Evolutionary conservation across 2,329 filamentous ascomycete species (phyloP).

Genomic region (Penicillium glabrum): DNA sequence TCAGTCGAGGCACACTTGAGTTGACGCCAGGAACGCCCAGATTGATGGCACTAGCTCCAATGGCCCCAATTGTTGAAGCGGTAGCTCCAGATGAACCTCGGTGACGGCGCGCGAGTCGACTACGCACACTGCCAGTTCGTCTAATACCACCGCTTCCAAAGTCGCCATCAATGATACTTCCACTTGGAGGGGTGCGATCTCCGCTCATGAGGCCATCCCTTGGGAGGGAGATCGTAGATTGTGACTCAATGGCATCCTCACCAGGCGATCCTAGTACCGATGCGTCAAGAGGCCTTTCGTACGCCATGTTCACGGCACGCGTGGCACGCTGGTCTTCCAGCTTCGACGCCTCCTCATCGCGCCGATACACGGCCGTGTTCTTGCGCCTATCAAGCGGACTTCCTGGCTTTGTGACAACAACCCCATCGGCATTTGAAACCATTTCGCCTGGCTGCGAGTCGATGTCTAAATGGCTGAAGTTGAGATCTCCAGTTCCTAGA

Average conservation of each 20-base stretch:
- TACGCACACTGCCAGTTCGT: slow-evolving; percentile 67
- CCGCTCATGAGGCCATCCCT: slow-evolving; percentile 41
- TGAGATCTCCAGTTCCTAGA: slow-evolving; percentile 83
- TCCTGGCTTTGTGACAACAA: slow-evolving; percentile 38
- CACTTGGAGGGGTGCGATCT: slow-evolving; percentile 65
- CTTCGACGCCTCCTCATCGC: slow-evolving; percentile 56
- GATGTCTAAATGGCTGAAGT: slow-evolving; percentile 84
- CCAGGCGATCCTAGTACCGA: slow-evolving; percentile 39
- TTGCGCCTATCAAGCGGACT: slow-evolving; percentile 33
- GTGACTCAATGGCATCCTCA: slow-evolving; percentile 35
- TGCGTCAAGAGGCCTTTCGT: slow-evolving; percentile 45
- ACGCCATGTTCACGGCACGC: slow-evolving; percentile 62
- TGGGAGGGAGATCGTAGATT: slow-evolving; percentile 29
- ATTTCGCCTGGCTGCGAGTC: slow-evolving; percentile 35
- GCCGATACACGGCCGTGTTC: slow-evolving; percentile 36
- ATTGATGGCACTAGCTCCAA: slow-evolving; percentile 68
- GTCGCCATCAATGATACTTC: slow-evolving; percentile 66
- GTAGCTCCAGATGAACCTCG: slow-evolving; percentile 78
- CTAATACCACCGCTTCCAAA: slow-evolving; percentile 53
- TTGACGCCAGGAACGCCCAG: slow-evolving; percentile 63
- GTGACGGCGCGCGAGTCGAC: slow-evolving; percentile 66
- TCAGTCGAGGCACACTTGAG: slow-evolving; percentile 70
- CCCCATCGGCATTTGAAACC: slow-evolving; percentile 39
- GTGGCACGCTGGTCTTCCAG: slow-evolving; percentile 60
- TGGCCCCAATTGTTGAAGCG: slow-evolving; percentile 67